Percentiles rank a stretch among this genome's conserved stretches.
phyloP scores from a whole-genome alignment of 768 basidiomycete genomes.

The Coprinellus micaceus region DNA sequence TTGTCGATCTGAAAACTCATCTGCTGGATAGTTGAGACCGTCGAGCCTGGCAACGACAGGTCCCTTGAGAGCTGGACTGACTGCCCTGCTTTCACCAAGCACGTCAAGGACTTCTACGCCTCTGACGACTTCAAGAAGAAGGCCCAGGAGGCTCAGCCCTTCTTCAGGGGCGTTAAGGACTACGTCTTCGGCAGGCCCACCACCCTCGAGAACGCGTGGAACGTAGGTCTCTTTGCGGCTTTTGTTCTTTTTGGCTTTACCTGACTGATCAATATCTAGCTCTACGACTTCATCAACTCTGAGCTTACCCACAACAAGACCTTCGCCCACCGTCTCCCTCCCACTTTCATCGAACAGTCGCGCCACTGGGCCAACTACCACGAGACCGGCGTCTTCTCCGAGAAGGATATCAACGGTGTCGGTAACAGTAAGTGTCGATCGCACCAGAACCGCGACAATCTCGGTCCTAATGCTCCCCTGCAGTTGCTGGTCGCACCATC shows the following conservation, averaged over 20 bases:
- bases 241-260: conserved; percentile 2
- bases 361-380: conserved; percentile 76
- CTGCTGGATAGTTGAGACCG: conserved; percentile 78
- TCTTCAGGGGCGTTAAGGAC: conserved; percentile 65
- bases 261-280: conserved; percentile 33
- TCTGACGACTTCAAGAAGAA: conserved; percentile 66
- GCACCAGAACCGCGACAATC: neutral
- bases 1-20: no score
- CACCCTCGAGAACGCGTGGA: conserved; percentile 75
- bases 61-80: conserved; percentile 78
- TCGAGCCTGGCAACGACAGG: conserved; percentile 78
- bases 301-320: conserved; percentile 79
- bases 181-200: conserved; percentile 68
- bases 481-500: conserved; percentile 81
- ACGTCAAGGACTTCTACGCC: conserved; percentile 54
- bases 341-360: conserved; percentile 71
- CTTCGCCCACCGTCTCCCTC: conserved; percentile 76
- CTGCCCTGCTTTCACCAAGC: conserved; percentile 63
- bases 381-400: conserved; percentile 72
- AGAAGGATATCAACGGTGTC: conserved; percentile 55
- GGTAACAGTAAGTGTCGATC: conserved; percentile 64
- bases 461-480: neutral
- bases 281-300: conserved; percentile 76
- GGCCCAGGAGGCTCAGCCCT: conserved; percentile 53
- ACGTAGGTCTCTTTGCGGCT: conserved; percentile 44